Conservation (phyloP, 2,329 filamentous ascomycete genomes). For the Paecilomyces sp. region DNA sequence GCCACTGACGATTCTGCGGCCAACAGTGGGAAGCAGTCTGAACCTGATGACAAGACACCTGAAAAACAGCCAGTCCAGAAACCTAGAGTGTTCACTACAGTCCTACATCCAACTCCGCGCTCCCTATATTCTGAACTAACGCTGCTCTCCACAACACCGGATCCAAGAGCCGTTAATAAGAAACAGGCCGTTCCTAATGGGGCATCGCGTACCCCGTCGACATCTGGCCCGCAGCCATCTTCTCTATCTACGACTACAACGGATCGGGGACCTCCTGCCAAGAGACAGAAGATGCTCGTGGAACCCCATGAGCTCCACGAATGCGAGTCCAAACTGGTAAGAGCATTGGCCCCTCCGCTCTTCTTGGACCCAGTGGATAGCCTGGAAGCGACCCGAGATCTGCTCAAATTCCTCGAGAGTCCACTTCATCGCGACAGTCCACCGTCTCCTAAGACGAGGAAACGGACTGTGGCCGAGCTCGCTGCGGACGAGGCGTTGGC, state of each 20-base stretch:
- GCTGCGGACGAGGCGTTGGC: constrained; percentile 90
- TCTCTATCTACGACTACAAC: constrained; percentile 61
- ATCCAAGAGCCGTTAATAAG: constrained; percentile 42
- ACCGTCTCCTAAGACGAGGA: constrained; percentile 79
- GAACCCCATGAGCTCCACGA: constrained; percentile 66
- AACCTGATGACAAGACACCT: constrained; percentile 34
- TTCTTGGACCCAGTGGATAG: constrained; percentile 69
- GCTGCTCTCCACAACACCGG: constrained; percentile 67
- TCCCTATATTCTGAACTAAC: constrained; percentile 69
- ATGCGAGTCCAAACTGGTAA: constrained; percentile 68
- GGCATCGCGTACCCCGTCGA: constrained; percentile 33
- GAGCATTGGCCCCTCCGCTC: constrained; percentile 66
- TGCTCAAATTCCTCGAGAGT: constrained; percentile 66
- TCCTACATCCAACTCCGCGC: constrained; percentile 76
- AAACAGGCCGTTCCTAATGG: constrained; percentile 39
- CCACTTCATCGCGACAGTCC: constrained; percentile 69
- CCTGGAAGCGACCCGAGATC: constrained; percentile 59
- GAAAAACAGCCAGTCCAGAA: constrained; percentile 43
- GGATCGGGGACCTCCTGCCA: constrained; percentile 47
- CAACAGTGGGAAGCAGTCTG: constrained; percentile 46
- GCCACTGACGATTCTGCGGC: constrained; percentile 10
- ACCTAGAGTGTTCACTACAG: constrained; percentile 65
- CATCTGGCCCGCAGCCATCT: constrained; percentile 54
- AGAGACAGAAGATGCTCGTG: constrained; percentile 70
- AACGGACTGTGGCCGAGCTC: constrained; percentile 89